Evolutionary conservation across 208 protist genomes (phyloP).

Genomic region (Trypanosoma cruzi): DNA sequence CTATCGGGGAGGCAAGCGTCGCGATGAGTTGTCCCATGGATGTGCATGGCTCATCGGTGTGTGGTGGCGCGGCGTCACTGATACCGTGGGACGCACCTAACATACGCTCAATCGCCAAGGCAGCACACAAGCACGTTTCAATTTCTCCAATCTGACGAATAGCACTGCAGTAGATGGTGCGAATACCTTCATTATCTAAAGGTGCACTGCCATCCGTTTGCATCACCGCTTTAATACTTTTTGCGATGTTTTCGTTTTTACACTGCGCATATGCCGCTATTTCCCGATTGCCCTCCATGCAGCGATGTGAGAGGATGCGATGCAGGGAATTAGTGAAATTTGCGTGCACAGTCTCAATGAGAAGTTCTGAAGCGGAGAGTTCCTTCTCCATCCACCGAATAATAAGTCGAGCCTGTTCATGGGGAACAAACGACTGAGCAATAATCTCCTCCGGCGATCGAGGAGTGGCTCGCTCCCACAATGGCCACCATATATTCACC

Average conservation of each 20-base stretch:
- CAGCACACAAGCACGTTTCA: constrained; percentile 53
- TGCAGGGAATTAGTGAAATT: constrained; percentile 63
- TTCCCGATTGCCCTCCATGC: constrained; percentile 35
- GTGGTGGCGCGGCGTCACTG: constrained; percentile 17
- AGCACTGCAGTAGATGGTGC: constrained; percentile 36
- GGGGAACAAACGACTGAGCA: constrained; percentile 38
- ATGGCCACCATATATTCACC: constrained; percentile 69
- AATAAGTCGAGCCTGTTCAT: constrained; percentile 45
- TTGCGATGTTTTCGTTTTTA: constrained; percentile 25
- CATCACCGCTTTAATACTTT: constrained; percentile 29
- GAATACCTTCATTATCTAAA: constrained; percentile 44
- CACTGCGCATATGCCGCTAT: constrained; percentile 37
- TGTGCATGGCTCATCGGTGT: constrained; percentile 32
- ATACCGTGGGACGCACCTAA: constrained; percentile 26
- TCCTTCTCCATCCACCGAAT: constrained; percentile 59
- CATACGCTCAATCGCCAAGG: constrained; percentile 56
- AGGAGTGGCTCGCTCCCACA: constrained; percentile 65
- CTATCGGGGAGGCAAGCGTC: constrained; percentile 23
- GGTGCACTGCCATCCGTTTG: constrained; percentile 8
- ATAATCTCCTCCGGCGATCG: constrained; percentile 56
- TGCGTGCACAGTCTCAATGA: constrained; percentile 62
- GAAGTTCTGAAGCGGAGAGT: constrained; percentile 33
- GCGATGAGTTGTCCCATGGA: constrained; percentile 25
- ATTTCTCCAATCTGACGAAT: constrained; percentile 59
- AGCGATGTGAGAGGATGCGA: constrained; percentile 65